phyloP scores from a whole-genome alignment of 345 rosid species.

The Gossypium australe region DNA sequence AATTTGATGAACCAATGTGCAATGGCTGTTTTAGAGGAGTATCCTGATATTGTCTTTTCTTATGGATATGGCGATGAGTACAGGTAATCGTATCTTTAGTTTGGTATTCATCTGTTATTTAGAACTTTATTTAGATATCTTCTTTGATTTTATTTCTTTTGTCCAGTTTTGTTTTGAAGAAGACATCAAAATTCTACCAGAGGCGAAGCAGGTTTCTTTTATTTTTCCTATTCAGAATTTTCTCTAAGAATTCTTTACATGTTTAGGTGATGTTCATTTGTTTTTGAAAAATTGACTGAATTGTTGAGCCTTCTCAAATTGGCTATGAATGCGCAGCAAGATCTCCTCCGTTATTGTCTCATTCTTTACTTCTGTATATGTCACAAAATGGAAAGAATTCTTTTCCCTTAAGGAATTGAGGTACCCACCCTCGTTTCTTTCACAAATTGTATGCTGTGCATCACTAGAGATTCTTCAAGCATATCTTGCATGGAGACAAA shows the following conservation, averaged over 20 bases:
- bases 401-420: constrained; percentile 50
- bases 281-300: constrained; percentile 7
- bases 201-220: constrained; percentile 67
- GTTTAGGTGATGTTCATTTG: background rate
- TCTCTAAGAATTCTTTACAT: background rate
- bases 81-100: constrained; percentile 34
- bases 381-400: constrained; percentile 65
- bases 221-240: background rate
- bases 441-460: constrained; percentile 57
- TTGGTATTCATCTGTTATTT: background rate
- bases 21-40: constrained; percentile 54
- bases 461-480: constrained; percentile 70
- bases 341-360: constrained; percentile 64
- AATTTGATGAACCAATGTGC: constrained; percentile 74
- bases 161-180: constrained; percentile 78
- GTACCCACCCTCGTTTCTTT: constrained; percentile 63
- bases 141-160: background rate
- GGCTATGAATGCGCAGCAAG: constrained; percentile 58
- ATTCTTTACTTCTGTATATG: constrained; percentile 59
- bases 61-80: constrained; percentile 78
- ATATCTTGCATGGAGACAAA: constrained; percentile 88
- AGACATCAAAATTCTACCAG: constrained; percentile 69
- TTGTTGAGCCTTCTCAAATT: constrained; percentile 17
- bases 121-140: background rate
- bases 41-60: constrained; percentile 69